Evolutionary conservation across 176 grass and related monocot genomes (phyloP).

Genomic region (maize (Zea mays)): Zm-B73-REFERENCE-NAM-5.0 NC_050104.1:158019001-158019500

Average conservation of each 20-base stretch:
- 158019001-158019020: slow-evolving; percentile 58
- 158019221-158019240: no score
- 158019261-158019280: slow-evolving; percentile 82
- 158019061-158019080: slow-evolving; percentile 78
- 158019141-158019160: slow-evolving; percentile 73
- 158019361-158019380: slow-evolving; percentile 86
- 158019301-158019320: slow-evolving; percentile 92
- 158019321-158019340: slow-evolving; percentile 80
- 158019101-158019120: slow-evolving; percentile 75
- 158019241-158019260: slow-evolving; percentile 87
- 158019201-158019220: background rate
- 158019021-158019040: slow-evolving; percentile 49
- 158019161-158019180: slow-evolving; percentile 39
- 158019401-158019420: slow-evolving; percentile 94
- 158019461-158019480: slow-evolving; percentile 7
- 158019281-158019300: slow-evolving; percentile 78
- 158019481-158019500: background rate
- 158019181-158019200: background rate
- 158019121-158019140: slow-evolving; percentile 93
- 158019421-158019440: slow-evolving; percentile 84
- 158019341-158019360: slow-evolving; percentile 76
- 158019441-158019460: slow-evolving; percentile 40
- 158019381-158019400: slow-evolving; percentile 89
- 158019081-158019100: slow-evolving; percentile 80
- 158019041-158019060: slow-evolving; percentile 68